A percentile compares a stretch with the other conserved stretches of the same genome.
phyloP scores from a whole-genome alignment of 495 filamentous ascomycete species.

The Aspergillus nanangensis region DNA sequence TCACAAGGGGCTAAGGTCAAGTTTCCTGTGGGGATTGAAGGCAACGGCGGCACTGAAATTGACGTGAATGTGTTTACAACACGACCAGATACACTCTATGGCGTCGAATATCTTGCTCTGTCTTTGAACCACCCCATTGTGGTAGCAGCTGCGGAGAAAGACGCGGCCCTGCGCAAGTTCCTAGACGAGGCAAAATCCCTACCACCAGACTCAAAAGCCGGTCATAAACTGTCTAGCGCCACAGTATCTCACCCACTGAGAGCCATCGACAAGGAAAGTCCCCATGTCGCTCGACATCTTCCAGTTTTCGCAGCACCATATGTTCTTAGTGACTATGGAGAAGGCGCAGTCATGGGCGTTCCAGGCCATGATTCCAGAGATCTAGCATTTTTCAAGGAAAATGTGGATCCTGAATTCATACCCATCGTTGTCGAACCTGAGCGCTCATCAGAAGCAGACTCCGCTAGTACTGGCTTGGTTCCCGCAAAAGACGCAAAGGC shows the following conservation, averaged over 20 bases:
- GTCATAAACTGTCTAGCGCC: constrained; percentile 59
- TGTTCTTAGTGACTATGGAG: constrained; percentile 83
- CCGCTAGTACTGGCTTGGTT: constrained; percentile 31
- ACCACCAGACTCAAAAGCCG: constrained; percentile 68
- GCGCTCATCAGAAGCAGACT: constrained; percentile 21
- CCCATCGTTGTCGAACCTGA: constrained; percentile 42
- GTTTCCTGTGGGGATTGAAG: constrained; percentile 52
- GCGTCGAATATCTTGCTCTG: constrained; percentile 78
- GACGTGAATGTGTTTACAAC: constrained; percentile 78
- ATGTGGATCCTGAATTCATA: constrained; percentile 49
- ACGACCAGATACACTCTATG: constrained; percentile 77
- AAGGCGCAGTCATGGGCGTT: constrained; percentile 88
- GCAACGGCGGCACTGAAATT: constrained; percentile 20
- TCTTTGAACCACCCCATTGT: constrained; percentile 73
- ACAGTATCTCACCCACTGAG: constrained; percentile 62
- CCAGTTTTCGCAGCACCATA: constrained; percentile 82
- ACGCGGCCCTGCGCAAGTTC: constrained; percentile 60
- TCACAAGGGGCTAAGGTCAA: constrained; percentile 67
- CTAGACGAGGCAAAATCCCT: constrained; percentile 57
- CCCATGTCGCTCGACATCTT: constrained; percentile 48
- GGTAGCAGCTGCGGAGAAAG: constrained; percentile 49
- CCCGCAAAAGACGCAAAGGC: constrained; percentile 33
- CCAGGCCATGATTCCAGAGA: constrained; percentile 79
- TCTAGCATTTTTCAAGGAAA: constrained; percentile 72
- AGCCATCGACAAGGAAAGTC: constrained; percentile 46